Evolutionary conservation across 2,329 filamentous ascomycete genomes (phyloP).

Genomic region (Colletotrichum liriopes): DNA sequence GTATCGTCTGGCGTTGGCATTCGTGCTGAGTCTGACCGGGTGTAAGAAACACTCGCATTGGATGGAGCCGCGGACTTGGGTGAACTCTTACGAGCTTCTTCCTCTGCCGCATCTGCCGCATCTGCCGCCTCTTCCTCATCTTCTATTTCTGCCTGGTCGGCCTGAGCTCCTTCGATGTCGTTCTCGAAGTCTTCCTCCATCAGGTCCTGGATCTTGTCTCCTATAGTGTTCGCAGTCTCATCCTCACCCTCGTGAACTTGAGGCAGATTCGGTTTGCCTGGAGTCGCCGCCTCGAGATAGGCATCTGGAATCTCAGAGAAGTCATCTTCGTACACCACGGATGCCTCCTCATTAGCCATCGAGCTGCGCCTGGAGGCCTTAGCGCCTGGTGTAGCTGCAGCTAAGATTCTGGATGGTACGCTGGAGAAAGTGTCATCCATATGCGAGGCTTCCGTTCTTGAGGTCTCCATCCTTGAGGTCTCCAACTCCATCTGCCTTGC

Average conservation of each 20-base stretch:
- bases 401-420: slow-evolving; percentile 52
- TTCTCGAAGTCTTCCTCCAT: slow-evolving; percentile 8
- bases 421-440: slow-evolving; percentile 54
- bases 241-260: slow-evolving; percentile 35
- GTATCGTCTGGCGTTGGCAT: slow-evolving; percentile 70
- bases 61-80: slow-evolving; percentile 45
- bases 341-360: slow-evolving; percentile 49
- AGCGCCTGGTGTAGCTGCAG: slow-evolving; percentile 50
- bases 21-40: slow-evolving; percentile 59
- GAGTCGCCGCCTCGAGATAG: slow-evolving; percentile 66
- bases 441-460: neutral
- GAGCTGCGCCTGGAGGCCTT: slow-evolving; percentile 27
- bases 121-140: slow-evolving; percentile 27
- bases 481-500: slow-evolving; percentile 45
- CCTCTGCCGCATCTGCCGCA: slow-evolving; percentile 21
- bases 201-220: slow-evolving; percentile 24
- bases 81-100: slow-evolving; percentile 36
- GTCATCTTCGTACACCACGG: slow-evolving; percentile 65
- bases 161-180: slow-evolving; percentile 11
- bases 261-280: slow-evolving; percentile 49
- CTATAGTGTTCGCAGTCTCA: neutral
- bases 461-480: slow-evolving; percentile 11
- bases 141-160: slow-evolving; percentile 28
- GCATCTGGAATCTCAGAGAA: slow-evolving; percentile 71
- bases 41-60: slow-evolving; percentile 50